Evolutionary conservation across 2,329 filamentous ascomycete genomes (phyloP).

Genomic region (Cercospora brassicicola): DNA sequence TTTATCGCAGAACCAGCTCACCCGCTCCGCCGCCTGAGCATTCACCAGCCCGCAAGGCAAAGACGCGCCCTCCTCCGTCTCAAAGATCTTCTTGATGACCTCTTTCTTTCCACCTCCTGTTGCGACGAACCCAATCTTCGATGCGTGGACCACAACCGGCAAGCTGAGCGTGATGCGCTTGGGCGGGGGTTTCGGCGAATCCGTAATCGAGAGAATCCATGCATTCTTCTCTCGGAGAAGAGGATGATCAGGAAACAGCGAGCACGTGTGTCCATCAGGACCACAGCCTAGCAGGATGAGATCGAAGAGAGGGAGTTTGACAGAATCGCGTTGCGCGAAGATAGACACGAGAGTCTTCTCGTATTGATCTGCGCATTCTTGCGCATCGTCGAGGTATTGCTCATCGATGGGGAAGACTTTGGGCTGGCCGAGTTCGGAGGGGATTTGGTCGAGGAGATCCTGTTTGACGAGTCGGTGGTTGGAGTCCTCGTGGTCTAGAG

Average conservation of each 20-base stretch:
- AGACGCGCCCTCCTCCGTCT: slow-evolving; percentile 67
- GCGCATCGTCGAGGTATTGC: slow-evolving; percentile 68
- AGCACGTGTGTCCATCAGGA: slow-evolving; percentile 96
- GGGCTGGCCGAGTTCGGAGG: slow-evolving; percentile 64
- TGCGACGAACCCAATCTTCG: slow-evolving; percentile 86
- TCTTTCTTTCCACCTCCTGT: slow-evolving; percentile 88
- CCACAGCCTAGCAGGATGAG: slow-evolving; percentile 90
- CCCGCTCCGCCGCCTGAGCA: slow-evolving; percentile 75
- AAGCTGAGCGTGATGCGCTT: slow-evolving; percentile 88
- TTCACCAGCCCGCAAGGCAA: slow-evolving; percentile 90
- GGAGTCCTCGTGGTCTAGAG: slow-evolving; percentile 87
- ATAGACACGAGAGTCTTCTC: slow-evolving; percentile 80
- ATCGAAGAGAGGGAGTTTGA: slow-evolving; percentile 93
- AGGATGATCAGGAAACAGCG: slow-evolving; percentile 85
- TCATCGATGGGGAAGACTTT: slow-evolving; percentile 77
- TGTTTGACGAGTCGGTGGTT: slow-evolving; percentile 88
- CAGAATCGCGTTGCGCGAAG: slow-evolving; percentile 89
- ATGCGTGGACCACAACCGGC: slow-evolving; percentile 82
- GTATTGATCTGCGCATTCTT: slow-evolving; percentile 92
- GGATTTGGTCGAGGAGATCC: slow-evolving; percentile 86
- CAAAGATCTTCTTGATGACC: slow-evolving; percentile 89
- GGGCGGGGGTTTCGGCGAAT: slow-evolving; percentile 92
- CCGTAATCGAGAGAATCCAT: slow-evolving; percentile 88
- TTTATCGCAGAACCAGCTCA: slow-evolving; percentile 92
- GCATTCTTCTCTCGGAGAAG: slow-evolving; percentile 82